These are phyloP conservation scores for Metschnikowia henanensis DNA, from an alignment of 805 yeast genomes.

Conservation along the genomic window DNA sequence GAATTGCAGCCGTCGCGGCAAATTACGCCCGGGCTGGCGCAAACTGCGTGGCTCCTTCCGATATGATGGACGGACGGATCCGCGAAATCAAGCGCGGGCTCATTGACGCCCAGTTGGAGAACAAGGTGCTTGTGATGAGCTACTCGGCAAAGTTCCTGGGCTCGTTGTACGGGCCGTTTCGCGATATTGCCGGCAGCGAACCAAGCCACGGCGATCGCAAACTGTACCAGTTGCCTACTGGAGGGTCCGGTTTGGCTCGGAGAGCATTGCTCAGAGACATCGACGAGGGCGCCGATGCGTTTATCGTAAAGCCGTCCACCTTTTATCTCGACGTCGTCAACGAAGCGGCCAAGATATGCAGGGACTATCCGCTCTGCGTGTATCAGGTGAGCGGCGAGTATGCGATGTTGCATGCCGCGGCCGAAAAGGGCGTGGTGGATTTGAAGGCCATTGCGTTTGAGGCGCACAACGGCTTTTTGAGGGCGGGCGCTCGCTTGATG, in stretches of 20 bases:
- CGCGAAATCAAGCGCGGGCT: constrained; percentile 84
- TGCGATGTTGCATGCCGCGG: constrained; percentile 98
- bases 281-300: constrained; percentile 92
- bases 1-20: constrained; percentile 93
- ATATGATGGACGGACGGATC: constrained; percentile 96
- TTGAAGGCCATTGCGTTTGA: constrained; percentile 82
- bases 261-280: constrained; percentile 86
- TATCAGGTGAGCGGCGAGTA: constrained; percentile 97
- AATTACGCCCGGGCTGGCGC: constrained; percentile 97
- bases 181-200: constrained; percentile 94
- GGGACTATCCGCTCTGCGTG: constrained; percentile 86
- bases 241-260: constrained; percentile 91
- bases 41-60: constrained; percentile 93
- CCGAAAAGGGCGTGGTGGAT: constrained; percentile 91
- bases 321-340: constrained; percentile 89
- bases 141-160: constrained; percentile 95
- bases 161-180: constrained; percentile 90
- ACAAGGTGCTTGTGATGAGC: constrained; percentile 85
- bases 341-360: constrained; percentile 81
- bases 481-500: constrained; percentile 94
- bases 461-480: constrained; percentile 83
- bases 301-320: constrained; percentile 94
- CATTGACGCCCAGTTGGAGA: constrained; percentile 78
- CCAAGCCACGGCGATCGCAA: constrained; percentile 92
- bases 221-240: constrained; percentile 90